phyloP scores from a whole-genome alignment of 2,329 filamentous ascomycete genomes.

The Aspergillus flavus region DNA sequence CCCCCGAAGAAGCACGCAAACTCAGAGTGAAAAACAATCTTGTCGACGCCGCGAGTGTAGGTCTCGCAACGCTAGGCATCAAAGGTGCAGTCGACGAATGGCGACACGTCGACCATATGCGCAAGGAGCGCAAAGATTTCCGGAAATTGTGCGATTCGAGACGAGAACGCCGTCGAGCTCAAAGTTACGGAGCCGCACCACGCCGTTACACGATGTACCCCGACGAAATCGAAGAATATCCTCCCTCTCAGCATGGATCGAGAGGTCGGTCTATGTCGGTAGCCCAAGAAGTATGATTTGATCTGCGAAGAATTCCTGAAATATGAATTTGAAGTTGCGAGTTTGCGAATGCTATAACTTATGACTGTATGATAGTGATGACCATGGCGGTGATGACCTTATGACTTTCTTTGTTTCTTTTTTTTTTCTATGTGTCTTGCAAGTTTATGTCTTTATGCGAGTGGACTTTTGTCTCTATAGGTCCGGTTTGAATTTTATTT shows the following conservation, averaged over 20 bases:
- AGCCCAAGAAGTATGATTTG: slow-evolving; percentile 10
- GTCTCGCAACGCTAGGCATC: slow-evolving; percentile 68
- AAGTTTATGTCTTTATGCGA: not conserved
- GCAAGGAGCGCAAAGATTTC: slow-evolving; percentile 59
- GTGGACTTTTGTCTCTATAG: not conserved
- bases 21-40: slow-evolving; percentile 65
- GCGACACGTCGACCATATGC: slow-evolving; percentile 67
- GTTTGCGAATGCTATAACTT: not conserved
- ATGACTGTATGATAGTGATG: not conserved
- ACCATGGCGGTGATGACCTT: not conserved
- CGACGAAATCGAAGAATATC: slow-evolving; percentile 35
- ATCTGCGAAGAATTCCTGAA: not conserved
- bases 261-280: slow-evolving; percentile 15
- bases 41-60: slow-evolving; percentile 66
- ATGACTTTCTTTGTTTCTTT: not conserved
- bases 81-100: slow-evolving; percentile 67
- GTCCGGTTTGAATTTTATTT: not conserved
- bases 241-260: slow-evolving; percentile 9
- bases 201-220: slow-evolving; percentile 27
- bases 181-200: slow-evolving; percentile 24
- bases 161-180: slow-evolving; percentile 45
- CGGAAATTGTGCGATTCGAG: slow-evolving; percentile 49
- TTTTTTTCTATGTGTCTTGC: slow-evolving; percentile 1
- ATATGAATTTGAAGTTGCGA: not conserved
- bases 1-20: slow-evolving; percentile 63